These are phyloP conservation scores for Zarea fungicola DNA, from an alignment of 2,329 filamentous ascomycete genomes.

Conservation along the genomic window DNA sequence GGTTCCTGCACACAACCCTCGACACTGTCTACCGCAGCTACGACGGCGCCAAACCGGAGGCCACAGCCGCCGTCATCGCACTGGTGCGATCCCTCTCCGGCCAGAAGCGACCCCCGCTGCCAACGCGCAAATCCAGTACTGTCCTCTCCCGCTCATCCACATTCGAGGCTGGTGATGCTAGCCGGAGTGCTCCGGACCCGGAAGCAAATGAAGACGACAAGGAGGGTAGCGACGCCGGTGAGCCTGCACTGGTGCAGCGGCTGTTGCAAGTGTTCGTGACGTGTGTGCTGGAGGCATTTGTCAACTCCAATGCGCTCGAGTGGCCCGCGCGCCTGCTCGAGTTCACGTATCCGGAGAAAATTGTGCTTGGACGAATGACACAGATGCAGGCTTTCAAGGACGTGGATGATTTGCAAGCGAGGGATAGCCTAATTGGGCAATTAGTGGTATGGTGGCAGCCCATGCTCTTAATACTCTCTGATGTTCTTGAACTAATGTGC, in stretches of 20 bases:
- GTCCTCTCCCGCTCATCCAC: conserved; percentile 51
- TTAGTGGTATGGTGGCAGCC: conserved; percentile 50
- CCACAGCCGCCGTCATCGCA: conserved; percentile 64
- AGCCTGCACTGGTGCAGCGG: conserved; percentile 56
- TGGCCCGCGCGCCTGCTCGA: conserved; percentile 65
- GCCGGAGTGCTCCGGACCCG: conserved; percentile 55
- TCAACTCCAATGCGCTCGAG: conserved; percentile 54
- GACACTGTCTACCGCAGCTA: conserved; percentile 66
- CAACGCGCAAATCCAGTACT: conserved; percentile 53
- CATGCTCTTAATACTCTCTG: background rate
- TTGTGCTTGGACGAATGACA: conserved; percentile 57
- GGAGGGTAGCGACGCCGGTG: conserved; percentile 39
- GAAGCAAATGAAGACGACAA: conserved; percentile 49
- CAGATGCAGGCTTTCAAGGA: conserved; percentile 60
- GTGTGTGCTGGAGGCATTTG: conserved; percentile 68
- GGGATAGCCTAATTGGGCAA: conserved; percentile 65
- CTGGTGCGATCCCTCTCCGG: conserved; percentile 65
- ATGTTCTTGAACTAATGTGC: conserved; percentile 11
- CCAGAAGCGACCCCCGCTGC: conserved; percentile 58
- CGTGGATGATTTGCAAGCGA: conserved; percentile 54
- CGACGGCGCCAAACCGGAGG: conserved; percentile 56
- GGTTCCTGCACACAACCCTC: conserved; percentile 72
- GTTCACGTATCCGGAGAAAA: conserved; percentile 58
- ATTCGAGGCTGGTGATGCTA: conserved; percentile 45
- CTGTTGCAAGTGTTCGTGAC: conserved; percentile 74